Evolutionary conservation across 177 flowering plant species (phyloP).

Genomic region (Vitis hybrid): DNA sequence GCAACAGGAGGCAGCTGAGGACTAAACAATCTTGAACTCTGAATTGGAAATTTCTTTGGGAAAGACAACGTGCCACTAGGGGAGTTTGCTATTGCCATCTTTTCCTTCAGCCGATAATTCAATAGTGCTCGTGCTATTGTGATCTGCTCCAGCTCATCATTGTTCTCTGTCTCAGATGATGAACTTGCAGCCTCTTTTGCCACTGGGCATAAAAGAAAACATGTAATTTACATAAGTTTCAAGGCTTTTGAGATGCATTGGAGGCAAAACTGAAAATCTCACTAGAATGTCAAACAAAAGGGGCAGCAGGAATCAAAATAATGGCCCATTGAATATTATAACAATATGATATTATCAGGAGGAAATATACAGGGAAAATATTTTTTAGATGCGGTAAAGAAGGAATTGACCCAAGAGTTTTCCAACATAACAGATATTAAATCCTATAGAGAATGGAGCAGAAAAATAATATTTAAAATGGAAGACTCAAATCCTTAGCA

Average conservation of each 20-base stretch:
- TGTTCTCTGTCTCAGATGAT: conserved; percentile 66
- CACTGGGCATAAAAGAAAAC: conserved; percentile 47
- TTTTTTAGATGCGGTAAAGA: too few species aligned
- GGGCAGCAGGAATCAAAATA: too few species aligned
- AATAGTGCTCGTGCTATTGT: conserved; percentile 78
- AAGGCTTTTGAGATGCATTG: not conserved
- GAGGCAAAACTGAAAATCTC: too few species aligned
- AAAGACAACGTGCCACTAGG: conserved; percentile 46
- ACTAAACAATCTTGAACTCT: conserved; percentile 50
- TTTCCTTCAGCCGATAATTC: conserved; percentile 72
- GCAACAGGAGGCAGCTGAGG: conserved; percentile 54
- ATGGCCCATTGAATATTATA: too few species aligned
- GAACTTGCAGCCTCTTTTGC: conserved; percentile 68
- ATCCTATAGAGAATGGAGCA: too few species aligned
- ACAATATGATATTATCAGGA: too few species aligned
- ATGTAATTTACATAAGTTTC: not conserved
- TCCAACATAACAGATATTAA: too few species aligned
- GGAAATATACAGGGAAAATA: too few species aligned
- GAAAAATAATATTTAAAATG: too few species aligned
- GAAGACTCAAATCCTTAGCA: too few species aligned
- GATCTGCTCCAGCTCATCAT: conserved; percentile 85
- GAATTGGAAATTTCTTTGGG: conserved; percentile 51
- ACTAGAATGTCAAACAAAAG: too few species aligned
- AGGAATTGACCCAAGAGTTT: too few species aligned
- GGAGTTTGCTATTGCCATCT: conserved; percentile 44